Evolutionary conservation across 2,329 filamentous ascomycete genomes (phyloP).

Genomic region (Aspergillus fijiensis): DNA sequence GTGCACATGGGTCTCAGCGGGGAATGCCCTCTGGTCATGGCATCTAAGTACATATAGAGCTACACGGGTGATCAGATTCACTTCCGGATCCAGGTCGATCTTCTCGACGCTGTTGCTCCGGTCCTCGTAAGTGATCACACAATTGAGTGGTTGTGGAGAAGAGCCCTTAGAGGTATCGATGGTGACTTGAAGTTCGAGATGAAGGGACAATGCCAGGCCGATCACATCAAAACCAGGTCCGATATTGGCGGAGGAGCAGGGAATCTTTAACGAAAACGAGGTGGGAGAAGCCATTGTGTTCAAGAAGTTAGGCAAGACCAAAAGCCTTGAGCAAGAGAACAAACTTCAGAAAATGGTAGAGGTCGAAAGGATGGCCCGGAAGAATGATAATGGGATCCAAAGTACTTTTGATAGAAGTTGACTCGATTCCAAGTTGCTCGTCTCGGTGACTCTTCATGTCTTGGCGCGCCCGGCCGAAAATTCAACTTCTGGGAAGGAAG

Average conservation of each 20-base stretch:
- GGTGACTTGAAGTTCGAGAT: conserved; percentile 84
- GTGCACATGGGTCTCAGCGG: conserved; percentile 82
- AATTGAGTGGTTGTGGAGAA: conserved; percentile 55
- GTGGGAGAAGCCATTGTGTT: conserved; percentile 22
- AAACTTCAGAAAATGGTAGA: not conserved
- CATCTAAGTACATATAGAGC: conserved; percentile 93
- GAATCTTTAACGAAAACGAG: conserved; percentile 72
- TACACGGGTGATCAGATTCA: conserved; percentile 90
- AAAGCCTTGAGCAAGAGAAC: not conserved
- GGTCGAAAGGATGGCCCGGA: not conserved
- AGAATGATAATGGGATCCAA: not conserved
- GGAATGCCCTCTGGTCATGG: conserved; percentile 82
- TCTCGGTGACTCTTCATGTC: not conserved
- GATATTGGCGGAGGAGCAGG: conserved; percentile 96
- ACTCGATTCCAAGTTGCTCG: no score
- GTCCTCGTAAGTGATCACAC: conserved; percentile 86
- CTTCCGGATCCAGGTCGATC: conserved; percentile 79
- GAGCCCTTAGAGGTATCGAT: conserved; percentile 58
- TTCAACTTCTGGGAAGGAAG: not conserved
- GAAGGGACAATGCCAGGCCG: conserved; percentile 85
- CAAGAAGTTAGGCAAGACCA: not conserved
- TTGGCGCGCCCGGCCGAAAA: not conserved
- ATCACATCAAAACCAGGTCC: conserved; percentile 98
- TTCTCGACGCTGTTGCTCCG: conserved; percentile 68
- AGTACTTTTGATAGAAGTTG: not conserved